These are phyloP conservation scores for Leccinum solheimii DNA, from an alignment of 1,284 basidiomycete genomes.

Conservation along the genomic window DNA sequence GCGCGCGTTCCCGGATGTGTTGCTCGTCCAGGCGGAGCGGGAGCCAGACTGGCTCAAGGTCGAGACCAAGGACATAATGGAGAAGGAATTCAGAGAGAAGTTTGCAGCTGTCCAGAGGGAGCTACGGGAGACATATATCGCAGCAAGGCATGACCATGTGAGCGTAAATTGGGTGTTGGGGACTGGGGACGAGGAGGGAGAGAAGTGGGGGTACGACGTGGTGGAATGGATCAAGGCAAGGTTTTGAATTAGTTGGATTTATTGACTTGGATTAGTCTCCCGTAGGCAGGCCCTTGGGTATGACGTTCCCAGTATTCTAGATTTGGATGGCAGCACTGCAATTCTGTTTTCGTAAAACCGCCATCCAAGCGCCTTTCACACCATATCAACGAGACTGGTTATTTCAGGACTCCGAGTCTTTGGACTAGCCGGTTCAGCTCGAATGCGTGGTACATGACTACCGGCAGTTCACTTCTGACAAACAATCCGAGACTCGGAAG, in stretches of 20 bases:
- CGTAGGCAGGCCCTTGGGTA: too few species aligned
- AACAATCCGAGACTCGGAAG: not conserved
- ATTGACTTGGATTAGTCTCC: not conserved
- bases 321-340: too few species aligned
- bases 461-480: not conserved
- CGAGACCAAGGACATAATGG: constrained; percentile 37
- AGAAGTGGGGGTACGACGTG: constrained; percentile 58
- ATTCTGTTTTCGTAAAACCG: not conserved
- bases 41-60: constrained; percentile 49
- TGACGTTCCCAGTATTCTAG: too few species aligned
- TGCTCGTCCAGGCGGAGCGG: constrained; percentile 50
- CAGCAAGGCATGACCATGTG: constrained; percentile 63
- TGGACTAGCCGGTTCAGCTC: not conserved
- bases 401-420: not conserved
- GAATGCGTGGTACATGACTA: not conserved
- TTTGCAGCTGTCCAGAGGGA: constrained; percentile 33
- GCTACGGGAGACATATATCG: constrained; percentile 37
- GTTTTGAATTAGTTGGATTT: not conserved
- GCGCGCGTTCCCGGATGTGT: constrained; percentile 42
- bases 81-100: constrained; percentile 41
- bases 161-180: constrained; percentile 52
- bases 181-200: constrained; percentile 56
- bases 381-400: not conserved
- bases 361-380: not conserved
- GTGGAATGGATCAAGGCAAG: constrained; percentile 45